Evolutionary conservation across 73 alveolate genomes (phyloP), one percentile per base, ranked within the genome.

Genomic region (Paramecium caudatum): DNA sequence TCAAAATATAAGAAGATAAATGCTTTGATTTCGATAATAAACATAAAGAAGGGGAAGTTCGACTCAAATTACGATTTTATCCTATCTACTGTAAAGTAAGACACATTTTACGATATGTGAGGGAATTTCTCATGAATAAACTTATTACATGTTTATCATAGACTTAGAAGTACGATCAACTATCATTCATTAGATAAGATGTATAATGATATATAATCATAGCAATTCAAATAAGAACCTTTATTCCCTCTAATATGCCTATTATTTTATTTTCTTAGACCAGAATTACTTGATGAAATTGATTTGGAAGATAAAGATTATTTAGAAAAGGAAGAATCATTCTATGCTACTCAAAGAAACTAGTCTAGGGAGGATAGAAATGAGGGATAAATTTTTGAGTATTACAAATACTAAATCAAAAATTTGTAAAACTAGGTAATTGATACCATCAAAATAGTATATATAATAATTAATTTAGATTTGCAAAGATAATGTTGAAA

Each of bases 201-300:
- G 84, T 68, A 68, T 32, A 25, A 8, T 12, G 5, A 27, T 12
- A 68, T 32, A 1, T 2, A 1, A 32, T 10, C 34, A 5, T 68
- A 68, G 84, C 32, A 45, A 15, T 74, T 74, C 21, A 74, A 68
- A 39, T 45, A 74, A 45, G 88, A 74, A 74, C 65, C 88, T 45
- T 13, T 74, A 41, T 74, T 74, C 0, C 69, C 68, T 5, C 69
- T 74, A 4, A 45, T 74, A 21, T 74, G 62, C 32, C 16, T 74
- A 19, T 21, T 74, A 9, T 37, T 45, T 13, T 41, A 27, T 8
- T 39, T 27, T 30, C 19, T 74, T 16, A 27, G 19, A 39, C 88
- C 88, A 74, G 88, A 74, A 39, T 19, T 43, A 5, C 37, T 27
- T 27, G 69, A 41, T 10, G 13, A 9, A 41, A 43, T 74, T 9